phyloP scores from a whole-genome alignment of 2,329 filamentous ascomycete species.

The Rutstroemia sp. region DNA sequence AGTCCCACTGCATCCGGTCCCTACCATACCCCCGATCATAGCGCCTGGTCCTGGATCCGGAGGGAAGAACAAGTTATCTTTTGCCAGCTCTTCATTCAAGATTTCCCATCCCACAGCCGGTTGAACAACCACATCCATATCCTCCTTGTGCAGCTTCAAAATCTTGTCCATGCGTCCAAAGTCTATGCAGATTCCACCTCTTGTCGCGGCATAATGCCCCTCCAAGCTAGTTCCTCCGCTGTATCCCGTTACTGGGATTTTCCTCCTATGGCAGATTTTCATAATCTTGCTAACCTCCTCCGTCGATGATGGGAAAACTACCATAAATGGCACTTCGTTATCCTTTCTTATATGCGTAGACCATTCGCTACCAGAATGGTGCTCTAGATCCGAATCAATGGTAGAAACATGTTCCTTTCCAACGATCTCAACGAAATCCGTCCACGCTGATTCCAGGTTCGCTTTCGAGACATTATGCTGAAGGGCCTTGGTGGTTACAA shows the following conservation, averaged over 20 bases:
- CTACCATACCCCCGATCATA: slow-evolving; percentile 86
- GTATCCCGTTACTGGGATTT: slow-evolving; percentile 80
- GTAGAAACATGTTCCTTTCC: slow-evolving; percentile 61
- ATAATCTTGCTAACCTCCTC: slow-evolving; percentile 81
- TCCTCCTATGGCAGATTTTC: slow-evolving; percentile 75
- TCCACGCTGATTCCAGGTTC: slow-evolving; percentile 62
- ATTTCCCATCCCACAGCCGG: slow-evolving; percentile 81
- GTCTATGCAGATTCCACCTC: slow-evolving; percentile 78
- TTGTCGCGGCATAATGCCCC: slow-evolving; percentile 78
- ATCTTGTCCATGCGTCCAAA: slow-evolving; percentile 82
- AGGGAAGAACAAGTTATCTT: slow-evolving; percentile 79
- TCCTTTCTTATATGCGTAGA: slow-evolving; percentile 47
- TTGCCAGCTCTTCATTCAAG: slow-evolving; percentile 68
- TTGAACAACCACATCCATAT: slow-evolving; percentile 70
- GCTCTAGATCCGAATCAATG: slow-evolving; percentile 43
- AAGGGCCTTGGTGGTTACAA: slow-evolving; percentile 42
- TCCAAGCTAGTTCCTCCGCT: slow-evolving; percentile 85
- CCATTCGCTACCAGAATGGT: slow-evolving; percentile 56
- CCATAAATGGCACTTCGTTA: slow-evolving; percentile 52
- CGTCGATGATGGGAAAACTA: slow-evolving; percentile 71
- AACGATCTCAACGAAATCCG: slow-evolving; percentile 58
- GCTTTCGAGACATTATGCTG: slow-evolving; percentile 51
- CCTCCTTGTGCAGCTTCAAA: slow-evolving; percentile 66
- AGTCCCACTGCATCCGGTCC: slow-evolving; percentile 67
- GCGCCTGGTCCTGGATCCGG: slow-evolving; percentile 87